These are phyloP conservation scores for Puya raimondii DNA, from an alignment of 176 grass and related monocot genomes.

Conservation along the genomic window DNA sequence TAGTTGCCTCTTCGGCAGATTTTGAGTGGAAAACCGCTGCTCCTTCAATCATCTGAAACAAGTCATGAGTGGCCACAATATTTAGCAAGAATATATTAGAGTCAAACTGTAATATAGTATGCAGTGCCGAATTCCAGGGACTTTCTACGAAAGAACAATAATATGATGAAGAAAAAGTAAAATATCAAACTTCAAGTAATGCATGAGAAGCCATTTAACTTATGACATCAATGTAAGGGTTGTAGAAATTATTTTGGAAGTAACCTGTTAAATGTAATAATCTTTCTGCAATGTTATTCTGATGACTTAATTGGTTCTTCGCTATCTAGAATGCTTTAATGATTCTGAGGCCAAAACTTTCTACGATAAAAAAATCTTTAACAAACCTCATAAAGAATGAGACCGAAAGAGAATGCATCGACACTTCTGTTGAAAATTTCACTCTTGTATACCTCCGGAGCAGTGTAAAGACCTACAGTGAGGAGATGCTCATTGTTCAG, in stretches of 20 bases:
- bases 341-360: not conserved
- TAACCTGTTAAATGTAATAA: too few species aligned
- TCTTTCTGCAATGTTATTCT: too few species aligned
- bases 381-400: constrained; percentile 84
- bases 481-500: not conserved
- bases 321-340: too few species aligned
- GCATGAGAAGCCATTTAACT: not conserved
- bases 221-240: too few species aligned
- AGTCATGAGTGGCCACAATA: not conserved
- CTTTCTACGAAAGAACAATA: not conserved
- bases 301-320: too few species aligned
- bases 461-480: constrained; percentile 51
- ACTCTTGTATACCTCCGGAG: constrained; percentile 73
- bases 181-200: not conserved
- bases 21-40: constrained; percentile 40
- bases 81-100: not conserved
- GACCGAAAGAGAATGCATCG: constrained; percentile 75
- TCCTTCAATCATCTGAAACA: constrained; percentile 62
- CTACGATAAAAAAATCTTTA: not conserved
- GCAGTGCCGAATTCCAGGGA: not conserved
- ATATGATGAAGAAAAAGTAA: not conserved
- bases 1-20: constrained; percentile 40
- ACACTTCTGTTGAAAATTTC: constrained; percentile 65
- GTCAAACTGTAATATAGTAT: not conserved
- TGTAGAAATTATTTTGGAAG: too few species aligned